Percentiles rank a stretch among this genome's conserved stretches.
phyloP scores from a whole-genome alignment of 106 monocot species.

The Gastrodia elata region DNA sequence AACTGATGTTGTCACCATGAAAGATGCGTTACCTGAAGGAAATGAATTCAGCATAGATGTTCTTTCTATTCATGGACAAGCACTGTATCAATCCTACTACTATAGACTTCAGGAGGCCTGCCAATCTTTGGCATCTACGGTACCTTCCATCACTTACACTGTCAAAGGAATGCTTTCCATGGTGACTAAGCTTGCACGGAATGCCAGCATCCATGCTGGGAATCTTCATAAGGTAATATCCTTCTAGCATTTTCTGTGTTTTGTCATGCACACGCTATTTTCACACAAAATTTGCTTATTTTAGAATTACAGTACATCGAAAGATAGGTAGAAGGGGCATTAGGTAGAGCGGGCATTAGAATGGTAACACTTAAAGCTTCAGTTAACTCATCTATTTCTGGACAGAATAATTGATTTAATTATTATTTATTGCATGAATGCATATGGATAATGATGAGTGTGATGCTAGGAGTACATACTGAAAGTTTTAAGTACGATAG shows the following conservation, averaged over 20 bases:
- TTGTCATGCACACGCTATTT: neutral
- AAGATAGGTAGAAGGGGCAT: too few relatives aligned
- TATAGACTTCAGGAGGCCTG: conserved; percentile 56
- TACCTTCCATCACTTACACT: conserved; percentile 40
- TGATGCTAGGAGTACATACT: neutral
- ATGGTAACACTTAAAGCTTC: too few relatives aligned
- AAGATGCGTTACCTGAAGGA: conserved; percentile 39
- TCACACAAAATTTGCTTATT: neutral
- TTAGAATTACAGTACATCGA: neutral
- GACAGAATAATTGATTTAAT: neutral
- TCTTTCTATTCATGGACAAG: conserved; percentile 66
- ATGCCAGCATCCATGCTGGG: conserved; percentile 75
- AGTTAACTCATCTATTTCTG: too few relatives aligned
- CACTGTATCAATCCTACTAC: conserved; percentile 65
- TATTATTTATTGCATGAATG: neutral
- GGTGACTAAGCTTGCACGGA: conserved; percentile 69
- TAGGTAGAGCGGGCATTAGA: too few relatives aligned
- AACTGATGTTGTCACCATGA: conserved; percentile 44
- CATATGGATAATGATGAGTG: neutral
- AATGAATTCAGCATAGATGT: conserved; percentile 36
- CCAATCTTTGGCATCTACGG: conserved; percentile 45
- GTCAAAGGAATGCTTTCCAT: conserved; percentile 56
- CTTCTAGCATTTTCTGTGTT: neutral
- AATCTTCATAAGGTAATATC: conserved; percentile 81
- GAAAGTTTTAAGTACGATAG: neutral